Evolutionary conservation across 2,329 filamentous ascomycete species (phyloP).

Genomic region (Saccharata proteae): DNA sequence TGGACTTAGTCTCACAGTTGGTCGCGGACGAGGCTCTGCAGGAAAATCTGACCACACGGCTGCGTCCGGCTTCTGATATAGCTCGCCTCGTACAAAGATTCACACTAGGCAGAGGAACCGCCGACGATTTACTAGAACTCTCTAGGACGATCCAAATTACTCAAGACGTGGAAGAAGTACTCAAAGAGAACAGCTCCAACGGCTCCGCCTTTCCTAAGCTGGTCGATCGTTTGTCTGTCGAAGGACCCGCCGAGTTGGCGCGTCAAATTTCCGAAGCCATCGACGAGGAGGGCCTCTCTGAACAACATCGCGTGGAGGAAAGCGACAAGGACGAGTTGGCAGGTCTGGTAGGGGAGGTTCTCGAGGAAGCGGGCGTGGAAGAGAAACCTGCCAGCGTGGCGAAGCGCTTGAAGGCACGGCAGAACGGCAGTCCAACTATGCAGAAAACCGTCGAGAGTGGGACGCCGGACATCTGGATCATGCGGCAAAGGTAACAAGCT

Average conservation of each 20-base stretch:
- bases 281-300: conserved; percentile 80
- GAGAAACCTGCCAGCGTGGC: conserved; percentile 36
- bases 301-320: conserved; percentile 67
- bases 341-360: conserved; percentile 59
- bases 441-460: conserved; percentile 11
- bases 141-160: conserved; percentile 71
- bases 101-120: conserved; percentile 77
- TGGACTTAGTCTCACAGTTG: conserved; percentile 72
- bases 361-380: conserved; percentile 52
- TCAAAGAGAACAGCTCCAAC: conserved; percentile 21
- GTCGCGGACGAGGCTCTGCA: conserved; percentile 54
- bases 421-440: conserved; percentile 3
- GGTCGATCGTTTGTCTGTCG: conserved; percentile 49
- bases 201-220: conserved; percentile 25
- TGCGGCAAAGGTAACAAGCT: conserved; percentile 36
- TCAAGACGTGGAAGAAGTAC: conserved; percentile 46
- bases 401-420: conserved; percentile 24
- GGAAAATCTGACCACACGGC: conserved; percentile 54
- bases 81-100: conserved; percentile 90
- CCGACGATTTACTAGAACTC: conserved; percentile 77
- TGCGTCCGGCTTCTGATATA: conserved; percentile 71
- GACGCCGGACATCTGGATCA: conserved; percentile 47
- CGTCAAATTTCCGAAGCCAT: conserved; percentile 63
- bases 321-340: conserved; percentile 59
- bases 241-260: conserved; percentile 56